Conservation (phyloP, 352 stramenopile genomes). For the Pythium pyrilobum region DNA sequence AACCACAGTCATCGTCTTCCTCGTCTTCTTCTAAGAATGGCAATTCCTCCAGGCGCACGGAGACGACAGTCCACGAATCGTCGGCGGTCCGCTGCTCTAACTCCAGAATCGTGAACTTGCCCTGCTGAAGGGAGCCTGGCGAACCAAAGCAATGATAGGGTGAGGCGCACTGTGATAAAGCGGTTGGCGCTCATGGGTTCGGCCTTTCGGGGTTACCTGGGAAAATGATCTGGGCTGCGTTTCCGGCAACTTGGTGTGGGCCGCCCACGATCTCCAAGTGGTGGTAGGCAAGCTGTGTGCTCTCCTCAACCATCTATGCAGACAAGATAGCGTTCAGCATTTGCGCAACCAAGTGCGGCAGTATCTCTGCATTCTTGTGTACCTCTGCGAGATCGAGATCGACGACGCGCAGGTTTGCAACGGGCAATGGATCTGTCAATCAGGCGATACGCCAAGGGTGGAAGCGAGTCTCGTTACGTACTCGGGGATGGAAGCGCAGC, state of each 20-base stretch:
- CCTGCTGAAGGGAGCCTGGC: slow-evolving; percentile 51
- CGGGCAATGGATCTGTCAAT: too few species aligned
- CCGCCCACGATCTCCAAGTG: slow-evolving; percentile 64
- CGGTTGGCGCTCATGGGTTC: not conserved
- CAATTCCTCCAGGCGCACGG: slow-evolving; percentile 11
- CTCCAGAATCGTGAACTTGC: slow-evolving; percentile 75
- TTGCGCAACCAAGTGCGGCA: too few species aligned
- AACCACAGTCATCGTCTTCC: not conserved
- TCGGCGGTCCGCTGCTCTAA: slow-evolving; percentile 46
- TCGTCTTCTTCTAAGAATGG: slow-evolving; percentile 8
- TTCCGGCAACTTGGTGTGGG: slow-evolving; percentile 34
- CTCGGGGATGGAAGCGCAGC: slow-evolving; percentile 29
- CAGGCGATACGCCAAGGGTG: too few species aligned
- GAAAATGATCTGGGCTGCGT: slow-evolving; percentile 48
- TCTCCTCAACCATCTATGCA: not conserved
- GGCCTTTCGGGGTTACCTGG: slow-evolving; percentile 28
- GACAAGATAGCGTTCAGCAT: too few species aligned
- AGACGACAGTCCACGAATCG: slow-evolving; percentile 42
- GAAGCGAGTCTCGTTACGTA: slow-evolving; percentile 17
- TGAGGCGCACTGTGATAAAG: not conserved
- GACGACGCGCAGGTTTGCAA: too few species aligned
- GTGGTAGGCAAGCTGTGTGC: slow-evolving; percentile 1
- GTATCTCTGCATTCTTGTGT: too few species aligned
- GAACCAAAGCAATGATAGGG: not conserved
- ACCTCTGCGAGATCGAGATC: too few species aligned